phyloP scores from a whole-genome alignment of 2,329 filamentous ascomycete genomes.

The Hirsutella rhossiliensis region DNA sequence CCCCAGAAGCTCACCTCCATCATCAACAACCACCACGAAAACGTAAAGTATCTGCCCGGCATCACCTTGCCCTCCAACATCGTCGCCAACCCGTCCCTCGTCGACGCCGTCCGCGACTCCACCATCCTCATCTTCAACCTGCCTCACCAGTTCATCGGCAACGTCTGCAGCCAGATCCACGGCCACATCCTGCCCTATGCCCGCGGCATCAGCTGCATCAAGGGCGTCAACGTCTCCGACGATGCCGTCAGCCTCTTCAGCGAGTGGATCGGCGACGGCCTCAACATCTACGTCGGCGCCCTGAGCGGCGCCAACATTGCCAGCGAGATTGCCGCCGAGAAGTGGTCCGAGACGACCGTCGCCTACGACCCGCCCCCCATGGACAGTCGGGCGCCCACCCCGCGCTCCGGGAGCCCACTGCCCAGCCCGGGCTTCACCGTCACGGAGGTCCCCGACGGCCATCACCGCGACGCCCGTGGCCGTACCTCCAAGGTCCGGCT shows the following conservation, averaged over 20 bases:
- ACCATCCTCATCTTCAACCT: slow-evolving; percentile 93
- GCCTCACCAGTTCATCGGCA: slow-evolving; percentile 88
- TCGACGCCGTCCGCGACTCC: slow-evolving; percentile 69
- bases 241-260: slow-evolving; percentile 82
- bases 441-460: slow-evolving; percentile 43
- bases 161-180: slow-evolving; percentile 70
- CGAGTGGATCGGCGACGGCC: slow-evolving; percentile 80
- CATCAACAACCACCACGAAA: slow-evolving; percentile 91
- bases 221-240: slow-evolving; percentile 87
- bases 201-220: slow-evolving; percentile 93
- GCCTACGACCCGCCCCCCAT: slow-evolving; percentile 87
- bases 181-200: slow-evolving; percentile 88
- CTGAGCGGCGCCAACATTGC: slow-evolving; percentile 95
- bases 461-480: slow-evolving; percentile 59
- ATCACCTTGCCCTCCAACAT: slow-evolving; percentile 75
- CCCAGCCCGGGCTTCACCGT: slow-evolving; percentile 34
- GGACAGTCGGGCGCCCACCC: slow-evolving; percentile 63
- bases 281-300: slow-evolving; percentile 94
- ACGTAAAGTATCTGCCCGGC: slow-evolving; percentile 93
- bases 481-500: slow-evolving; percentile 57
- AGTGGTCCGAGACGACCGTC: slow-evolving; percentile 94
- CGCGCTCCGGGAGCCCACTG: slow-evolving; percentile 30
- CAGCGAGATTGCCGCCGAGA: slow-evolving; percentile 85
- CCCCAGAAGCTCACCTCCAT: slow-evolving; percentile 80
- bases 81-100: slow-evolving; percentile 69